phyloP scores from a whole-genome alignment of 257 asterid genomes.

The Oldenlandia corymbosa region DNA sequence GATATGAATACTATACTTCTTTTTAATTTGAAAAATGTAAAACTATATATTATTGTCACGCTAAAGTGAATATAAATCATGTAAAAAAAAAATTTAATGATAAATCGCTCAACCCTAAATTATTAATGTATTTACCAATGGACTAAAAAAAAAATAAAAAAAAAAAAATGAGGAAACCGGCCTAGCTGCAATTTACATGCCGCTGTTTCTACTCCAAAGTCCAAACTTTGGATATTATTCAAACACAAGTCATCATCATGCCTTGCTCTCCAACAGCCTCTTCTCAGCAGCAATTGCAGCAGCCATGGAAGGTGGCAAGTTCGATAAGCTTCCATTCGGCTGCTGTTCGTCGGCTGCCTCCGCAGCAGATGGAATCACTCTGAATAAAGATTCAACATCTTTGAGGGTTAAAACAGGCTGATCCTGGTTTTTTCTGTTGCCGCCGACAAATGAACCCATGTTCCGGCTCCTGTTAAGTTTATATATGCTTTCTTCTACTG shows the following conservation, averaged over 20 bases:
- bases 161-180: no score
- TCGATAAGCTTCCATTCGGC: slow-evolving; percentile 48
- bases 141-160: no score
- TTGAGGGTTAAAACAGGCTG: slow-evolving; percentile 73
- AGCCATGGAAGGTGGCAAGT: slow-evolving; percentile 81
- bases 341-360: slow-evolving; percentile 22
- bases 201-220: no score
- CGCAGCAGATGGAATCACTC: slow-evolving; percentile 44
- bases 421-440: slow-evolving; percentile 86
- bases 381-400: slow-evolving; percentile 78
- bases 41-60: no score
- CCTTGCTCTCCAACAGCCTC: slow-evolving; percentile 44
- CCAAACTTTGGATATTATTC: no score
- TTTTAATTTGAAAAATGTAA: no score
- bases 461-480: slow-evolving; percentile 75
- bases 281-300: slow-evolving; percentile 93
- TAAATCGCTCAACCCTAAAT: no score
- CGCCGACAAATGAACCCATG: slow-evolving; percentile 64
- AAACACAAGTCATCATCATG: slow-evolving; percentile 15
- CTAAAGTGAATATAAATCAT: no score
- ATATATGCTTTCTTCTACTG: slow-evolving; percentile 86
- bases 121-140: no score
- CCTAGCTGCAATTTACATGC: background rate
- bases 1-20: no score
- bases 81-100: no score